These are phyloP conservation scores for Quillaja saponaria DNA, from an alignment of 306 rosid species.

Conservation along the genomic window DNA sequence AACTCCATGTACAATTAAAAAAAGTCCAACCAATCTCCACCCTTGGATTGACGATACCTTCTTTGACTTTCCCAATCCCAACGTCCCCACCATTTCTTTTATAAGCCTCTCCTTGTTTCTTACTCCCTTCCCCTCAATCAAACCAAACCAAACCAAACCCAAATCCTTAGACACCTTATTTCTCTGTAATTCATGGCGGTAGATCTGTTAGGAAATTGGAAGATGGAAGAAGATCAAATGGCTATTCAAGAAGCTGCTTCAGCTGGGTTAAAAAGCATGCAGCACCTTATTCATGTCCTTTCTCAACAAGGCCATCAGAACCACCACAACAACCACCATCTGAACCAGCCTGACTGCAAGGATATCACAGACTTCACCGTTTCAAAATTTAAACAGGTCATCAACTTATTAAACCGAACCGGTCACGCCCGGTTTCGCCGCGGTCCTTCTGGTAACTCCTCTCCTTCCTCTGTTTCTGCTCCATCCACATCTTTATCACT, in stretches of 20 bases:
- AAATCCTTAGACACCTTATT: not conserved
- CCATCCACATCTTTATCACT: not conserved
- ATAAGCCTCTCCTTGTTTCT: slow-evolving; percentile 18
- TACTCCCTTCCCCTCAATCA: not conserved
- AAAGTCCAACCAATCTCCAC: slow-evolving; percentile 48
- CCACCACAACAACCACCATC: slow-evolving; percentile 4
- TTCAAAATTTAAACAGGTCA: slow-evolving; percentile 62
- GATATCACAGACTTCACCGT: slow-evolving; percentile 72
- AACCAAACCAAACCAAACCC: slow-evolving; percentile 2
- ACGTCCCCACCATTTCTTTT: slow-evolving; percentile 24
- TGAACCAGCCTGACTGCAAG: slow-evolving; percentile 47
- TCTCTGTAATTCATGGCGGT: slow-evolving; percentile 43
- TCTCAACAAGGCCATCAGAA: slow-evolving; percentile 33
- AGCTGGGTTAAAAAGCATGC: slow-evolving; percentile 73
- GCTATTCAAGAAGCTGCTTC: slow-evolving; percentile 73
- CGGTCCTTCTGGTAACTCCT: slow-evolving; percentile 37
- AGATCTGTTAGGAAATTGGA: slow-evolving; percentile 36
- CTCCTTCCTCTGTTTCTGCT: not conserved
- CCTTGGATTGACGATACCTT: slow-evolving; percentile 41
- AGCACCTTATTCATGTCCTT: slow-evolving; percentile 51
- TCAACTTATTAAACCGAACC: slow-evolving; percentile 66
- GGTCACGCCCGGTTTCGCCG: slow-evolving; percentile 94
- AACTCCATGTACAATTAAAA: not conserved
- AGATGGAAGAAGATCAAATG: slow-evolving; percentile 50
- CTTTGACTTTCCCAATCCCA: slow-evolving; percentile 48